Evolutionary conservation across 73 alveolate genomes (phyloP).

Genomic region (Paramecium primaurelia): DNA sequence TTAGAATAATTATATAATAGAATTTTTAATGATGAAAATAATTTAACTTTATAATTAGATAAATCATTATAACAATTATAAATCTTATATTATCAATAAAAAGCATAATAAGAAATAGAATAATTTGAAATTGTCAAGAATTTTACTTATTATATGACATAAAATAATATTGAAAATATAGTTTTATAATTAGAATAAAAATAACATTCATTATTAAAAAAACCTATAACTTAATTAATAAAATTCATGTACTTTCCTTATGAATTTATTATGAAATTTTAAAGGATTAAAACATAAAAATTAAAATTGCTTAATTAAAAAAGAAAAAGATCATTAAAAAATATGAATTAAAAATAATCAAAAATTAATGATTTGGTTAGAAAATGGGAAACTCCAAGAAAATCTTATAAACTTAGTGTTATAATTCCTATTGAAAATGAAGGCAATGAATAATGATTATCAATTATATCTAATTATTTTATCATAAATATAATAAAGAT

Average conservation of each 20-base stretch:
- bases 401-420: not conserved
- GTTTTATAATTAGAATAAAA: not conserved
- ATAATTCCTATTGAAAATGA: not conserved
- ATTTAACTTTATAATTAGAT: not conserved
- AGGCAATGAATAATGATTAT: not conserved
- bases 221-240: not conserved
- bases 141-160: not conserved
- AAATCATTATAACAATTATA: not conserved
- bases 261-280: not conserved
- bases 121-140: constrained; percentile 16
- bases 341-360: not conserved
- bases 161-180: not conserved
- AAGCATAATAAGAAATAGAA: not conserved
- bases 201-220: not conserved
- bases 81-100: not conserved
- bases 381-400: not conserved
- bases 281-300: not conserved
- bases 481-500: not conserved
- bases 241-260: not conserved
- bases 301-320: not conserved
- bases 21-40: not conserved
- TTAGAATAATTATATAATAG: not conserved
- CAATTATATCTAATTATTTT: no score
- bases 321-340: not conserved
- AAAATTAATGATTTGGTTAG: not conserved